Base-by-base conservation (phyloP, 75 land plant genomes). In the Pinus albicaulis region DNA sequence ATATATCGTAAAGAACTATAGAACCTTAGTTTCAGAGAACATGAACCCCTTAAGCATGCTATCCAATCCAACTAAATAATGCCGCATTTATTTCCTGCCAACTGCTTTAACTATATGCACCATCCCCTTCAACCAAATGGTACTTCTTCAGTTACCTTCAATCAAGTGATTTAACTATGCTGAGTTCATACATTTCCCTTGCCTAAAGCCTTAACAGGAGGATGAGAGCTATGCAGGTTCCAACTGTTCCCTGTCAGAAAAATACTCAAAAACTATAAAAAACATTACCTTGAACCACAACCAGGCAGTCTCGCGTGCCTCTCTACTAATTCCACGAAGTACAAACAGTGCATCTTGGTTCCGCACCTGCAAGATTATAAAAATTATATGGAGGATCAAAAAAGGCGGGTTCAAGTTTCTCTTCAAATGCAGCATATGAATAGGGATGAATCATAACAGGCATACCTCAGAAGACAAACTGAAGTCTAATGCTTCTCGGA, bases 301-400 rank as follows among this genome's bases (percentile, higher is more conserved):
- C 99, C 99, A 97, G 55, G 95, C 92, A 26, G 79, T 75, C 64
- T 92, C 98, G 52, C 98, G 92, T 48, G 91, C 95, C 71, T 92
- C 92, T 60, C 64, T 80, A 68, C 93, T 85, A 22, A 95, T 87
- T 55, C 92, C 92, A 11, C 56, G 56, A 13, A 98, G 88, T 52
- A 92, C 96, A 85, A 66, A 83, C 41, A 91, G 57, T n/a, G 85
- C 87, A 95, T 95, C 98, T 82, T 98, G 99, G 69, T 74, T 91
- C 23, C 98, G 90, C 56, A 98, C 99, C 99, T 98, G 81, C 3
- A 80, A 19, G 55, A 76, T 52, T 17, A 41, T 24, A 13, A 76
- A 19, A 17, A 23, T 44, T 55, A 71, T 41, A 44, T 15, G 7
- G 16, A 59, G 74, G 52, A 4, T 16, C 23, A 3, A 34, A 41